Evolutionary conservation across 352 stramenopile genomes (phyloP).

Genomic region (Globisporangium solare): DNA sequence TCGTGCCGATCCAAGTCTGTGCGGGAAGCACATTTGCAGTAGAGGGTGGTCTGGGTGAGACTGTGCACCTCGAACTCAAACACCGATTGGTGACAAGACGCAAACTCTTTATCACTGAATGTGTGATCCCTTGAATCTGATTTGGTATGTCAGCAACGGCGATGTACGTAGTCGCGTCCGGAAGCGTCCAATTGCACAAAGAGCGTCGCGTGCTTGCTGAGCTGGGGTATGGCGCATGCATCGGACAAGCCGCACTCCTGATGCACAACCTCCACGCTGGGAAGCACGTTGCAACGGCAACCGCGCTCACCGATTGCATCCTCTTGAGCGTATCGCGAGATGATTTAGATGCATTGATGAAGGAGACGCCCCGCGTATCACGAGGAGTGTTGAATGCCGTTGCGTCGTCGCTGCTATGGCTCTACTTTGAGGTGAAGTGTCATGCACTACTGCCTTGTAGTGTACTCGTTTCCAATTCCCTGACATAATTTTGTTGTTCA

Average conservation of each 20-base stretch:
- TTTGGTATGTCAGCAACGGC: constrained; percentile 37
- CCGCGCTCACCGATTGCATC: constrained; percentile 59
- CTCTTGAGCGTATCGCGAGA: constrained; percentile 69
- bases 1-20: constrained; percentile 48
- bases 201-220: constrained; percentile 58
- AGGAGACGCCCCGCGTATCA: constrained; percentile 62
- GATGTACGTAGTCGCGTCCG: constrained; percentile 75
- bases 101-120: background rate
- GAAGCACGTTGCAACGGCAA: constrained; percentile 67
- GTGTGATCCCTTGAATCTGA: too few relatives aligned
- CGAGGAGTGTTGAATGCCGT: constrained; percentile 77
- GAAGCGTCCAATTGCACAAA: constrained; percentile 77
- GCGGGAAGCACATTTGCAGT: constrained; percentile 54
- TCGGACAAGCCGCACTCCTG: constrained; percentile 71
- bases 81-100: background rate
- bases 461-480: background rate
- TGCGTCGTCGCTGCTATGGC: constrained; percentile 60
- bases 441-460: background rate
- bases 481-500: background rate
- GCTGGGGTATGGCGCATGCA: constrained; percentile 62
- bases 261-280: constrained; percentile 60
- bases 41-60: constrained; percentile 57
- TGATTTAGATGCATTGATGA: constrained; percentile 69
- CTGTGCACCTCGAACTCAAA: background rate
- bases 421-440: constrained; percentile 69